Percentiles rank a stretch among this genome's conserved stretches.
phyloP scores from a whole-genome alignment of 1,284 basidiomycete species.

The Cryptococcus sp. region DNA sequence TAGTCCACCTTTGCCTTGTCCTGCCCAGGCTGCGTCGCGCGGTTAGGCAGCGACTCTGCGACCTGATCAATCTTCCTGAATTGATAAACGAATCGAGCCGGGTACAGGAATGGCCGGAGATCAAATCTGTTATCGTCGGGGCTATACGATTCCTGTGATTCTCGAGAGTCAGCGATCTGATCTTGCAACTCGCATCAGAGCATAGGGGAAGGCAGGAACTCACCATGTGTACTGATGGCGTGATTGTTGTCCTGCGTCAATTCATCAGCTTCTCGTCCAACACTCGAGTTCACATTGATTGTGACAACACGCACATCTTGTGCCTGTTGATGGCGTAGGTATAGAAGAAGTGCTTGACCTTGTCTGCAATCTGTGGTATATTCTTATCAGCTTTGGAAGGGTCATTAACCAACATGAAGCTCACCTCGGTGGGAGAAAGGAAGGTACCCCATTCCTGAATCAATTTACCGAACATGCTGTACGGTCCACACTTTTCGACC shows the following conservation, averaged over 20 bases:
- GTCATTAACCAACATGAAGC: slow-evolving; percentile 17
- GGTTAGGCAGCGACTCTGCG: slow-evolving; percentile 71
- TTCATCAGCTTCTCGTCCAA: slow-evolving; percentile 4
- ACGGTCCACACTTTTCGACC: slow-evolving; percentile 95
- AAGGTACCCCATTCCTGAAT: slow-evolving; percentile 81
- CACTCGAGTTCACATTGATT: background rate
- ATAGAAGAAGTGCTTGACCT: slow-evolving; percentile 97
- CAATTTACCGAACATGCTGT: slow-evolving; percentile 93
- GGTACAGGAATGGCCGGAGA: slow-evolving; percentile 93
- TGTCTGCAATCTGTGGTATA: slow-evolving; percentile 79
- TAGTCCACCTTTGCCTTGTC: slow-evolving; percentile 57
- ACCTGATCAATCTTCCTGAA: slow-evolving; percentile 91
- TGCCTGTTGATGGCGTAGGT: slow-evolving; percentile 95
- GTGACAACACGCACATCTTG: slow-evolving; percentile 71
- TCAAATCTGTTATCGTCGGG: slow-evolving; percentile 98
- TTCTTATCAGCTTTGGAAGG: slow-evolving; percentile 1
- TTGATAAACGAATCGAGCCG: slow-evolving; percentile 91
- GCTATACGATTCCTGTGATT: slow-evolving; percentile 80
- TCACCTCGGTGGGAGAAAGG: slow-evolving; percentile 75
- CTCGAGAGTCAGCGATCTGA: slow-evolving; percentile 6
- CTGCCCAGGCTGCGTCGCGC: slow-evolving; percentile 56
- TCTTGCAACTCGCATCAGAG: no score
- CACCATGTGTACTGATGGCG: slow-evolving; percentile 93
- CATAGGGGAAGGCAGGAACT: no score
- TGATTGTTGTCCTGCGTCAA: slow-evolving; percentile 72